phyloP scores from a whole-genome alignment of 192 early-diverging fungal species.

The Backusella luteola region DNA sequence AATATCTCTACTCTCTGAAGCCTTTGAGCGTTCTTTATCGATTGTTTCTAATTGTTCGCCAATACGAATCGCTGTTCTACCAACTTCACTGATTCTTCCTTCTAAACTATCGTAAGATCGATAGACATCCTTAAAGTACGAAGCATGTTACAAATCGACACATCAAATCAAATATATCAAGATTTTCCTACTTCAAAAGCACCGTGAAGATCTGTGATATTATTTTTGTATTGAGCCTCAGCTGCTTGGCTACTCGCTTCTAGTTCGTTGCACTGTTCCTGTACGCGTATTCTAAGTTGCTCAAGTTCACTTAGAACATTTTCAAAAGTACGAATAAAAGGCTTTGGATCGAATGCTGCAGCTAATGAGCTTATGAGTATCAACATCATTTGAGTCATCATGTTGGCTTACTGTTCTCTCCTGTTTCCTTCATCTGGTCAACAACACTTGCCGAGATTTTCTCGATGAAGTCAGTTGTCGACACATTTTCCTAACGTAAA shows the following conservation, averaged over 20 bases:
- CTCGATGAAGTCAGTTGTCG: slow-evolving; percentile 29
- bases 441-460: slow-evolving; percentile 27
- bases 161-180: neutral
- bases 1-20: slow-evolving; percentile 85
- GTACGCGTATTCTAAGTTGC: slow-evolving; percentile 70
- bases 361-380: neutral
- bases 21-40: slow-evolving; percentile 86
- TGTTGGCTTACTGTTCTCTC: slow-evolving; percentile 17
- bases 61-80: slow-evolving; percentile 95
- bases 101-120: slow-evolving; percentile 87
- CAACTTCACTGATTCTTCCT: slow-evolving; percentile 84
- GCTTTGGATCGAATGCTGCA: slow-evolving; percentile 81
- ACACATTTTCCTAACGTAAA: slow-evolving; percentile 18
- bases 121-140: slow-evolving; percentile 68
- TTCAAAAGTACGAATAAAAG: slow-evolving; percentile 92
- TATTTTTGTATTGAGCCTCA: slow-evolving; percentile 72
- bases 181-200: slow-evolving; percentile 68
- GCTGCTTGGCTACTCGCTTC: slow-evolving; percentile 76
- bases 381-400: neutral
- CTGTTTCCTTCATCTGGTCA: slow-evolving; percentile 15
- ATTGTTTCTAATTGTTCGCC: slow-evolving; percentile 97
- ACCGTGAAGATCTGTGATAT: slow-evolving; percentile 73
- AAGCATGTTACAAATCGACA: neutral
- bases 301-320: slow-evolving; percentile 80
- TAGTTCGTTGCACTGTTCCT: slow-evolving; percentile 80